Conservation (phyloP, 768 basidiomycete genomes). For the Xanthoconium stramineum region DNA sequence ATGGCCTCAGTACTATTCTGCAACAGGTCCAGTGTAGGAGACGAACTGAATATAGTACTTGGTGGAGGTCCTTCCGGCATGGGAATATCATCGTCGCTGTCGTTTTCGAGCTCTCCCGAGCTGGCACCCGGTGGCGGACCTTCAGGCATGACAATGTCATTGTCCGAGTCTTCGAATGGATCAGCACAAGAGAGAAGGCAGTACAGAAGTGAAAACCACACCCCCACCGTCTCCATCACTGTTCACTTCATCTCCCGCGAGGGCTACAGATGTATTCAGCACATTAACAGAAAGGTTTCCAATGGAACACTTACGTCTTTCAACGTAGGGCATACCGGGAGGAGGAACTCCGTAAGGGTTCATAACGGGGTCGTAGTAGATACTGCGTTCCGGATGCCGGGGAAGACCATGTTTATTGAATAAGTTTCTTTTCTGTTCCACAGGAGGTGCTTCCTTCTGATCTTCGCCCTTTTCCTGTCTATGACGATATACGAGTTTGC, state of each 20-base stretch:
- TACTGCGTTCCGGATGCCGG: constrained; percentile 84
- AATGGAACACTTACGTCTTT: constrained; percentile 62
- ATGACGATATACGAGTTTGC: constrained; percentile 73
- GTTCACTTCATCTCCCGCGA: constrained; percentile 58
- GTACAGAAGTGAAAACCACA: constrained; percentile 15
- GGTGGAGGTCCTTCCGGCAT: constrained; percentile 86
- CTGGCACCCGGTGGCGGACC: constrained; percentile 51
- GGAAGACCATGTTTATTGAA: constrained; percentile 86
- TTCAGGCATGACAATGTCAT: constrained; percentile 64
- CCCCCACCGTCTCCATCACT: constrained; percentile 59
- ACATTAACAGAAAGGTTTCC: not conserved
- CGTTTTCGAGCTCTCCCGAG: constrained; percentile 39
- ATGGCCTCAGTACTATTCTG: not conserved
- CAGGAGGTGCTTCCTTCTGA: constrained; percentile 38
- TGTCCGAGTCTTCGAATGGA: constrained; percentile 34
- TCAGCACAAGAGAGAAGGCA: not conserved
- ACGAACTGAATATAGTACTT: constrained; percentile 23
- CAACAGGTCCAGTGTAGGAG: not conserved
- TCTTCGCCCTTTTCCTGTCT: constrained; percentile 41
- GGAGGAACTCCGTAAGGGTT: constrained; percentile 93
- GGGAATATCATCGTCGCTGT: constrained; percentile 79
- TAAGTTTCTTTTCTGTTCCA: constrained; percentile 54
- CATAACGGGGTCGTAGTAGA: constrained; percentile 91
- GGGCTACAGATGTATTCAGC: constrained; percentile 39
- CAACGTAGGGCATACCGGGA: constrained; percentile 95